These are phyloP conservation scores for Ustilago sp. DNA, from an alignment of 1,284 basidiomycete species.

Conservation along the genomic window DNA sequence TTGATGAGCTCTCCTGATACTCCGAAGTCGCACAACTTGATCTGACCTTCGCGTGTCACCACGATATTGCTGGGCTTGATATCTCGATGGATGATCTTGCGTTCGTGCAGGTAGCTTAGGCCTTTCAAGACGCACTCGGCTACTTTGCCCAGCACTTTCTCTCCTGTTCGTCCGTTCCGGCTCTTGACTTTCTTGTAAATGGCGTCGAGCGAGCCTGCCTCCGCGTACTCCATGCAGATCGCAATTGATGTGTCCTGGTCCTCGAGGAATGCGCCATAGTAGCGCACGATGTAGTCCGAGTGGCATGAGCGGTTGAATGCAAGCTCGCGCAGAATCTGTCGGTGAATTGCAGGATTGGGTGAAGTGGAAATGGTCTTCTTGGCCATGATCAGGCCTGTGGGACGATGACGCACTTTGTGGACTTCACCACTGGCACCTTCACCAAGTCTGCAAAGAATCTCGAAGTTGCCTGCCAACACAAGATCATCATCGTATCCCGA, in stretches of 20 bases:
- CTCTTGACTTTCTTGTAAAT: conserved; percentile 87
- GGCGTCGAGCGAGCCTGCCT: conserved; percentile 84
- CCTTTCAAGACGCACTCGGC: conserved; percentile 92
- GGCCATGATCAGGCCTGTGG: conserved; percentile 84
- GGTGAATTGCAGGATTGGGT: conserved; percentile 84
- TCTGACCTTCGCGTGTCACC: conserved; percentile 83
- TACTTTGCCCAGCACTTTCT: conserved; percentile 90
- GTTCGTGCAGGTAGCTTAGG: conserved; percentile 88
- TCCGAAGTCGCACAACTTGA: conserved; percentile 95
- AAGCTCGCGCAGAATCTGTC: conserved; percentile 92
- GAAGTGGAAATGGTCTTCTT: conserved; percentile 96
- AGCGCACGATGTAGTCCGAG: conserved; percentile 89
- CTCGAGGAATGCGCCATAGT: conserved; percentile 94
- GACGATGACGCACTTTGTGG: conserved; percentile 84
- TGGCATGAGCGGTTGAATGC: conserved; percentile 86
- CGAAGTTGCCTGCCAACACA: conserved; percentile 74
- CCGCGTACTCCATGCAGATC: conserved; percentile 94
- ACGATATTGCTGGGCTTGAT: conserved; percentile 98
- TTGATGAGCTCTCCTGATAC: conserved; percentile 94
- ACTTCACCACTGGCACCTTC: conserved; percentile 97
- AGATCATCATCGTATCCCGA: conserved; percentile 52
- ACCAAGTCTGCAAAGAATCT: conserved; percentile 81
- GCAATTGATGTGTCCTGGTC: conserved; percentile 92
- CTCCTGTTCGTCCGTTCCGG: conserved; percentile 81
- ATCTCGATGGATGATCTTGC: conserved; percentile 93